Evolutionary conservation across 2,329 filamentous ascomycete genomes (phyloP), one percentile per base, ranked within the genome.

Genomic region (Hymenoscyphus fructigenus): DNA sequence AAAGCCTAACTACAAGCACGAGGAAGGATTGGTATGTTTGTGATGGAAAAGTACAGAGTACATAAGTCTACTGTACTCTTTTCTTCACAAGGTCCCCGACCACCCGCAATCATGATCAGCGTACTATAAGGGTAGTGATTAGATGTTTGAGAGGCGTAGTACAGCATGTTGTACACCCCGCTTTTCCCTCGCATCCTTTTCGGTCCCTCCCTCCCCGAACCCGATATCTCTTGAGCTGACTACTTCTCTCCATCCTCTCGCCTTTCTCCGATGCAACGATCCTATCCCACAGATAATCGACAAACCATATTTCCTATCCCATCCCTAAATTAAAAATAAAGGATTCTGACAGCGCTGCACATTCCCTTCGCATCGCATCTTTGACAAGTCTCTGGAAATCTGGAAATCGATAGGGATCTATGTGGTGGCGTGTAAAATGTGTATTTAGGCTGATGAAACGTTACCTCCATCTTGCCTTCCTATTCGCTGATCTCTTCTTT

Each of bases 381-480:
- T 15, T 17, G 41, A 44, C 15, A n/a, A n/a, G 17, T 44, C 14
- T 44, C 5, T 17, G 41, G 17, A n/a, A 44, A 44, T 5, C 41
- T 44, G 41, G 41, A n/a, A n/a, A 44, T 6, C 15, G n/a, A 15
- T 1, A n/a, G n/a, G n/a, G n/a, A n/a, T n/a, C n/a, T 44, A 14
- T 15, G n/a, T n/a, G 44, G 44, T 47, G 44, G 44, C 55, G n/a
- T 34, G 26, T 3, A 29, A 28, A 32, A 14, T n/a, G 15, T 36
- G 7, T 34, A 50, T 56, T 57, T 56, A 63, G 61, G 55, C 32
- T 62, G 53, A 60, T 59, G 62, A 29, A 64, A 64, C 62, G 62
- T 64, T 63, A 63, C 61, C 55, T 53, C 20, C 26, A 1, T 20
- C 3, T 38, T 20, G 17, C 28, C 28, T 26, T 36, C 23, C 34